Conservation (phyloP, 225 moss, liverwort and hornwort genomes). For the Sphagnum contortum region DNA sequence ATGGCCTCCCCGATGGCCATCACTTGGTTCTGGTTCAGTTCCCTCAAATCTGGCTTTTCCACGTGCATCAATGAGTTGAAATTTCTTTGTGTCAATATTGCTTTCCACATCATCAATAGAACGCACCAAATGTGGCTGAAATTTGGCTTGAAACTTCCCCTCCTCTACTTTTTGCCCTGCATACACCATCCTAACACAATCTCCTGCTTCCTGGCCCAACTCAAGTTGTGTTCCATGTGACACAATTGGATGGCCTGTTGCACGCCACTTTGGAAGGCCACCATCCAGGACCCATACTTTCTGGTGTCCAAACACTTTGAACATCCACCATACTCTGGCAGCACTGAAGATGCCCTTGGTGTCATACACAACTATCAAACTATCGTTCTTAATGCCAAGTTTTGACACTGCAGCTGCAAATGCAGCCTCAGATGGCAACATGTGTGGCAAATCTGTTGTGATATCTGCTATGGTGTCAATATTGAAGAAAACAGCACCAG, state of each 20-base stretch:
- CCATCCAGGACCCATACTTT: constrained; percentile 94
- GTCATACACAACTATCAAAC: constrained; percentile 73
- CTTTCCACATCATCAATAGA: constrained; percentile 73
- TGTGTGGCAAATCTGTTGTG: constrained; percentile 79
- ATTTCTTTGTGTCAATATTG: constrained; percentile 52
- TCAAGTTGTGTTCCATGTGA: constrained; percentile 37
- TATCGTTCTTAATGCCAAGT: constrained; percentile 65
- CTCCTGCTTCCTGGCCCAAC: constrained; percentile 38
- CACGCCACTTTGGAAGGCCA: constrained; percentile 79
- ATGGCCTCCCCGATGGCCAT: constrained; percentile 75
- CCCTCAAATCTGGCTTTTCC: constrained; percentile 91
- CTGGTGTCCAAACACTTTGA: constrained; percentile 88
- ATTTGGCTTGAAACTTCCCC: constrained; percentile 55
- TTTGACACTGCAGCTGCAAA: constrained; percentile 83
- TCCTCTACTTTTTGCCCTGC: constrained; percentile 44
- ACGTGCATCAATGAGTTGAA: constrained; percentile 83
- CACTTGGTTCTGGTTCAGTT: constrained; percentile 73
- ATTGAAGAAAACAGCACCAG: constrained; percentile 50
- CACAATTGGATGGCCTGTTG: constrained; percentile 38
- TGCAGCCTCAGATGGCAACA: constrained; percentile 83
- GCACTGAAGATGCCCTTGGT: constrained; percentile 94
- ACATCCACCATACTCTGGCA: constrained; percentile 99
- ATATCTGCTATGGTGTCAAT: constrained; percentile 40
- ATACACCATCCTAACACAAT: constrained; percentile 48
- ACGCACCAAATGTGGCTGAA: constrained; percentile 65